Percentiles rank a stretch among this genome's conserved stretches.
Conservation (phyloP, 108 stramenopile genomes). For the Cyclotella choctawhatcheeana region DNA sequence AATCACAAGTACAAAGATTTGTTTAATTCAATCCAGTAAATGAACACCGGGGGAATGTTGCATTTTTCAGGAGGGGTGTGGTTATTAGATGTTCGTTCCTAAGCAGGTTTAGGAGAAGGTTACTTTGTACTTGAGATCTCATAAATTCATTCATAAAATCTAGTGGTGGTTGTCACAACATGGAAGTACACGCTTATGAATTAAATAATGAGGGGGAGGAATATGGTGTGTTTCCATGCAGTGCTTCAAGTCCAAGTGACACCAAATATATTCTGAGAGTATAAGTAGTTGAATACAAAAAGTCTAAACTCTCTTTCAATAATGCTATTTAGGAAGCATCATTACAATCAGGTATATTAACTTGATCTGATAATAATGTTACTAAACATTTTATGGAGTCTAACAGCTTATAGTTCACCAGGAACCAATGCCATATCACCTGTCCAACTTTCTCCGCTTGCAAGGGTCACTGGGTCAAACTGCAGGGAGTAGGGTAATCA, state of each 20-base stretch:
- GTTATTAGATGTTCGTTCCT: no score
- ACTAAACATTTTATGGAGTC: not conserved
- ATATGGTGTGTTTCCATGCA: not conserved
- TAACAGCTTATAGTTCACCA: constrained; percentile 39
- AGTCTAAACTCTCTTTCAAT: no score
- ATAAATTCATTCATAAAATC: not conserved
- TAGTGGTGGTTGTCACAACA: not conserved
- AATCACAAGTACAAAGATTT: constrained; percentile 42
- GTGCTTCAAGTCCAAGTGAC: not conserved
- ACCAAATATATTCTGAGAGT: not conserved
- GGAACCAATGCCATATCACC: constrained; percentile 85
- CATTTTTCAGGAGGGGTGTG: no score
- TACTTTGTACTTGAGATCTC: not conserved
- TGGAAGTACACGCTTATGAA: not conserved
- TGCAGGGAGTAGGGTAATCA: not conserved
- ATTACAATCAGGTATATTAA: no score
- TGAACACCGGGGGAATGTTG: not conserved
- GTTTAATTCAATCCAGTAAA: constrained; percentile 4
- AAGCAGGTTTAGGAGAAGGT: not conserved
- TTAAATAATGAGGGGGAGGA: not conserved
- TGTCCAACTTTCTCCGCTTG: constrained; percentile 73
- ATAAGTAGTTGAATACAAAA: not conserved
- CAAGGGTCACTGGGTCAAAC: constrained; percentile 88
- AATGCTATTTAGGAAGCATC: no score
- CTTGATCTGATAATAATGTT: not conserved